These are phyloP conservation scores for Aspergillus transmontanensis DNA, from an alignment of 2,329 filamentous ascomycete species.

Conservation along the genomic window DNA sequence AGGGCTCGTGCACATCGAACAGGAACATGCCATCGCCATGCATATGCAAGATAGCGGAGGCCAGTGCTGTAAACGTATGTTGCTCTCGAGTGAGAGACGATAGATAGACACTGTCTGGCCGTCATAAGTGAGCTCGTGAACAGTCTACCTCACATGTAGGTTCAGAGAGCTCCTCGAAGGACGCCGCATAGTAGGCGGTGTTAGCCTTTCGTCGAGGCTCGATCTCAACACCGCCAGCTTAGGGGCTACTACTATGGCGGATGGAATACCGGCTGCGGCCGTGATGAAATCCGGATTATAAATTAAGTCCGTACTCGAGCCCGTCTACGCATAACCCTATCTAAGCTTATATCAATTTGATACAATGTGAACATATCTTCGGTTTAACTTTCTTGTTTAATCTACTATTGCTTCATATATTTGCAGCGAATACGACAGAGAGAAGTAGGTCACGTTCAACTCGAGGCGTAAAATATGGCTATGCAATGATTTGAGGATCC, in stretches of 20 bases:
- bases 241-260: constrained; percentile 12
- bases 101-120: constrained; percentile 23
- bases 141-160: constrained; percentile 19
- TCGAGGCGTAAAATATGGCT: no score
- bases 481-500: no score
- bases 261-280: constrained; percentile 18
- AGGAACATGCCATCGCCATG: constrained; percentile 31
- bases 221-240: constrained; percentile 19
- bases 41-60: constrained; percentile 24
- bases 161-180: constrained; percentile 16
- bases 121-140: constrained; percentile 21
- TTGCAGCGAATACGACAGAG: background rate
- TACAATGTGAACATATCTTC: no score
- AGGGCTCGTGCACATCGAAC: constrained; percentile 18
- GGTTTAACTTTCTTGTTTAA: background rate
- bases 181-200: constrained; percentile 12
- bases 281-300: constrained; percentile 21
- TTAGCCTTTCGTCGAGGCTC: constrained; percentile 7
- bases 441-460: background rate
- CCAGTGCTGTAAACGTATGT: constrained; percentile 5
- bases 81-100: constrained; percentile 16
- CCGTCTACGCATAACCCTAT: no score
- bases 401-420: no score
- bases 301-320: constrained; percentile 8
- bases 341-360: no score